Evolutionary conservation across 2,329 filamentous ascomycete genomes (phyloP), one percentile per base, ranked within the genome.

Genomic region (Neonectria neomacrospora): DNA sequence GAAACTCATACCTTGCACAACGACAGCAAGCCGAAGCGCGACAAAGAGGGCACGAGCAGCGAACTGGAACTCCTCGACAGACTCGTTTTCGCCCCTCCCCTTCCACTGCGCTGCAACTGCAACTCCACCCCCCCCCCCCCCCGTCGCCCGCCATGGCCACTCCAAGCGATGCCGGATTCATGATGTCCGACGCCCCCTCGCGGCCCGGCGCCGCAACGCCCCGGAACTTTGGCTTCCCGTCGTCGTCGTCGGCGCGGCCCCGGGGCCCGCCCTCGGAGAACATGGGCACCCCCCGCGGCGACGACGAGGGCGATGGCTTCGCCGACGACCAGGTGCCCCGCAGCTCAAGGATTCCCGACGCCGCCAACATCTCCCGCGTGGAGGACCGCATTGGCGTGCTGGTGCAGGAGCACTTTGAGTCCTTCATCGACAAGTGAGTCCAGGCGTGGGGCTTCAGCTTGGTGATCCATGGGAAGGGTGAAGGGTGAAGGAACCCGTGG

Each of bases 361-460:
- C 79, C 23, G 74, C 80, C 64, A 84, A 81, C 54, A 86, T 96
- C 32, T 88, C 91, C 6, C 86, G 87, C 61, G 91, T 95, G 7
- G 89, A 93, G 67, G 93, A 96, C 78, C 86, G 86, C 62, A 90
- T 93, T 53, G 92, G 91, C 65, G 84, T 92, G 67, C 87, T 90
- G 57, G 86, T 95, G 26, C 91, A 93, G 74, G 84, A 90, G 59
- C 88, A 90, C 61, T 96, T 96, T 75, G 90, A 94, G 78, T 85
- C 86, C 68, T 96, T 96, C 74, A 86, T 96, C 26, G 91, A 96
- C 74, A 87, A 85, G 91, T 94, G 76, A 74, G 85, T 67, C 56
- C 39, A 44, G 26, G 32, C 5, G 39, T 45, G 23, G 30, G 22
- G 23, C 18, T 11, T 6, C 4, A 5, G 14, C 7, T 23, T 45